Base-by-base conservation (phyloP, 2,329 filamentous ascomycete genomes). In the Exophiala sideris region DNA sequence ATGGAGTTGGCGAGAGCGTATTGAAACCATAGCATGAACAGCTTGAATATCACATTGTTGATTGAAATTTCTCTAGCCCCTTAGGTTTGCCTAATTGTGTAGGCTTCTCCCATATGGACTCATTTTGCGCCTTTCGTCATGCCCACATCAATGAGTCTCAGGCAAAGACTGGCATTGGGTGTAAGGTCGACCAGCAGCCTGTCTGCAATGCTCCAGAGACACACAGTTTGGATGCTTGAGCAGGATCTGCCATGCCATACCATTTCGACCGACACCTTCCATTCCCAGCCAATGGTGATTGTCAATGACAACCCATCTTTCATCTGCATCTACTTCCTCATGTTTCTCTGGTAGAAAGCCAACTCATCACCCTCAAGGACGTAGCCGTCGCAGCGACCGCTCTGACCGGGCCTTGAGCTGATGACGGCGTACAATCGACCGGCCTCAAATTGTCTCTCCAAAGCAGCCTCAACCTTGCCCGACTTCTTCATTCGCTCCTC, bases 371-470 rank as follows among this genome's bases (percentile, higher is more conserved):
- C 94, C 87, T 99, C 94, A 66, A 99, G 84, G 76, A 99, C 87
- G 83, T 99, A 99, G 66, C 94, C 94, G 76, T 99, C 94, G 71
- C 84, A 85, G 79, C 94, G 91, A 71, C 94, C 94, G 75, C 89
- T 94, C 88, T 99, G 94, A 70, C 94, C 94, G 66, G 94, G 94
- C 72, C 94, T 85, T 76, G 88, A 94, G 69, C 92, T 84, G 70
- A 99, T 80, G 68, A 96, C 88, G 70, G 94, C 94, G 79, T 87
- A 96, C 68, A 99, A 81, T 79, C 95, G 92, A 85, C 92, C 91
- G 68, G 94, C 92, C 87, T 97, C 94, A 81, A 99, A 99, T 82
- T 99, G 94, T 82, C 89, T 91, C 89, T 99, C 94, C 65, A 99
- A 76, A 65, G 89, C 84, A 66, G 78, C 63, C 79, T 99, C 94